These are phyloP conservation scores for Lichtheimia ramosa DNA, from an alignment of 371 early-diverging fungal genomes.

Conservation along the genomic window DNA sequence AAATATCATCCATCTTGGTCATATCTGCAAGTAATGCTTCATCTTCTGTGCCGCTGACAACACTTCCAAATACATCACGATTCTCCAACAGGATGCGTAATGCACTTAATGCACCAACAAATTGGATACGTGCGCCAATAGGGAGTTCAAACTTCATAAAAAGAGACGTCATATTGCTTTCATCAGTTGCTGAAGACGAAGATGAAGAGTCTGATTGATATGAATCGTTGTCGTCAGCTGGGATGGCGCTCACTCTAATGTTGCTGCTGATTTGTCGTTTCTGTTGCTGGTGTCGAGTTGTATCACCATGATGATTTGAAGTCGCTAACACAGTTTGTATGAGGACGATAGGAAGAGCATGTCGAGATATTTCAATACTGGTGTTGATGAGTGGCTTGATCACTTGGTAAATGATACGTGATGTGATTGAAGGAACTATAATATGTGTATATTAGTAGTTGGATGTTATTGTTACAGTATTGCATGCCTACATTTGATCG, in stretches of 20 bases:
- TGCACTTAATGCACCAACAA: constrained; percentile 36
- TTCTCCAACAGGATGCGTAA: constrained; percentile 44
- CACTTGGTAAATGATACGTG: constrained; percentile 32
- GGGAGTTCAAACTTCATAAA: constrained; percentile 30
- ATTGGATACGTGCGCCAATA: constrained; percentile 13
- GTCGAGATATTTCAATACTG: constrained; percentile 22
- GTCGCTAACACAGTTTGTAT: constrained; percentile 22
- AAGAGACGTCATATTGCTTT: constrained; percentile 10
- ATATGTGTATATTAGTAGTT: not conserved
- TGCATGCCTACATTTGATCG: constrained; percentile 33
- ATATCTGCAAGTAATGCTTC: constrained; percentile 19
- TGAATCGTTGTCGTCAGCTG: not conserved
- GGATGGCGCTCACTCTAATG: constrained; percentile 7
- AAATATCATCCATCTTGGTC: constrained; percentile 15
- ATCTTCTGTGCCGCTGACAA: constrained; percentile 19
- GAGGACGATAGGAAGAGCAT: constrained; percentile 35
- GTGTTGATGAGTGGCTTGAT: constrained; percentile 41
- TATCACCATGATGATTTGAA: not conserved
- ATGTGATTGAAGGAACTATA: constrained; percentile 26
- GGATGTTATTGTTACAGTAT: too few species aligned
- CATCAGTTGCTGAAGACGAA: constrained; percentile 2
- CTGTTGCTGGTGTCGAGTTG: constrained; percentile 5
- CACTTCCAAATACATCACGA: constrained; percentile 26
- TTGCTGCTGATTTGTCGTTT: not conserved
- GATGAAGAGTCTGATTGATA: not conserved